These are phyloP conservation scores for Phialophora tarda DNA, from an alignment of 2,329 filamentous ascomycete genomes.

Conservation along the genomic window DNA sequence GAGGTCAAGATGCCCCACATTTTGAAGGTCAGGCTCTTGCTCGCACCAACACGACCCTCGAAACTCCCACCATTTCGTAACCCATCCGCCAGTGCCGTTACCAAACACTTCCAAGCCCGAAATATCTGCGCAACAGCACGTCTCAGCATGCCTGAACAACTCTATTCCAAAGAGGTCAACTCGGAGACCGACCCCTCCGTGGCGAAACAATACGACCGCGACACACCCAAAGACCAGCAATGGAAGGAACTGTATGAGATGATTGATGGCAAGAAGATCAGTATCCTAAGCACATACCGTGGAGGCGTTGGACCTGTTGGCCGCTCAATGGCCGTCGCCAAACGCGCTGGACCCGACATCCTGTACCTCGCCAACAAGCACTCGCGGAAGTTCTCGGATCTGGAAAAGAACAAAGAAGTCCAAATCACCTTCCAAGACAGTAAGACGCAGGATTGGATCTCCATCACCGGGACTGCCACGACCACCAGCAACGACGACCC, in stretches of 20 bases:
- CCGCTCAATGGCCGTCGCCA: constrained; percentile 57
- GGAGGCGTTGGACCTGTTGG: constrained; percentile 38
- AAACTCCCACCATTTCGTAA: not conserved
- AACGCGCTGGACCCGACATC: constrained; percentile 54
- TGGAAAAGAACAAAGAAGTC: constrained; percentile 50
- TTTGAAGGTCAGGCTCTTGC: not conserved
- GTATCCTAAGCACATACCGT: constrained; percentile 39
- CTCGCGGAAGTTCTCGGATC: constrained; percentile 55
- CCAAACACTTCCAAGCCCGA: not conserved
- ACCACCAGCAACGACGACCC: constrained; percentile 53
- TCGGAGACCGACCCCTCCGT: constrained; percentile 55
- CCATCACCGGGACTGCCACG: constrained; percentile 51
- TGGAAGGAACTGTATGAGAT: constrained; percentile 56
- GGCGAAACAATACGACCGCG: constrained; percentile 56
- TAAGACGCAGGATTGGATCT: constrained; percentile 56
- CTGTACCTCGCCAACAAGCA: constrained; percentile 58
- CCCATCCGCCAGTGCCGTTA: not conserved
- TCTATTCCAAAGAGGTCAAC: constrained; percentile 46
- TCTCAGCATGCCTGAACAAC: constrained; percentile 49
- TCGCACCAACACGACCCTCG: not conserved
- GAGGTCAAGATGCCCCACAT: not conserved
- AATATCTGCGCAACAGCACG: constrained; percentile 8
- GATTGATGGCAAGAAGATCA: constrained; percentile 54
- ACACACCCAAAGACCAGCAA: constrained; percentile 52
- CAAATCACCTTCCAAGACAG: constrained; percentile 56